Evolutionary conservation across 106 monocot genomes (phyloP), one percentile per base, ranked within the genome.

Genomic region (Hemerocallis citrina): DNA sequence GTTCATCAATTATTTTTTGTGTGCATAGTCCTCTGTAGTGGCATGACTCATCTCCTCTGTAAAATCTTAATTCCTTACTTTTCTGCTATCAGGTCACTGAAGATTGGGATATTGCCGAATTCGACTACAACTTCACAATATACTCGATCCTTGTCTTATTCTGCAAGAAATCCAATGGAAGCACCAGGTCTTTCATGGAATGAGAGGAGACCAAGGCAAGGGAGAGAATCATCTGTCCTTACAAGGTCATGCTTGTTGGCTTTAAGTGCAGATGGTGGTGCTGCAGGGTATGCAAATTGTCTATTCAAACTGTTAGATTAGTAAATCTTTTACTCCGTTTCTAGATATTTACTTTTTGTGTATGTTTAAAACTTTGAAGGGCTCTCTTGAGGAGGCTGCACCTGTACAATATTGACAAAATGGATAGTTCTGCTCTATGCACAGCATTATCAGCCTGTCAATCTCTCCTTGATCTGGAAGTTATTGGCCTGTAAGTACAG

Each of bases 401-500:
- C 59, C 71, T 92, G 3, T 70, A 83, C 65, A 78, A 87, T 64
- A 80, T 87, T 29, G 76, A 83, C 34, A 83, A 73, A 40, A 78
- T 92, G 80, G 74, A 88, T 24, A 72, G 46, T 52, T 40, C 54
- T 55, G 59, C 77, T 24, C 73, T 86, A 19, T 73, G 69, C 46
- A 44, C 45, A 58, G 88, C 84, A 57, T 70, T 92, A 59, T 70
- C 68, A 49, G 66, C 75, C 5, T 87, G 92, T 31, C 61, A 47
- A 4, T 75, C 69, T 71, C 81, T 92, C 16, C 29, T 75, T 68
- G 77, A 88, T 72, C 69, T 87, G 4, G 73, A 88, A 84, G 37
- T 87, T 65, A 47, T 87, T 83, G 80, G 77, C 35, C 27, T 88
- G 92, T 83, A 75, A 82, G 83, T 75, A 49, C 61, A 32, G 15